These are phyloP conservation scores for Williopsis jadinii DNA, from an alignment of 1,139 yeast genomes.

Conservation along the genomic window DNA sequence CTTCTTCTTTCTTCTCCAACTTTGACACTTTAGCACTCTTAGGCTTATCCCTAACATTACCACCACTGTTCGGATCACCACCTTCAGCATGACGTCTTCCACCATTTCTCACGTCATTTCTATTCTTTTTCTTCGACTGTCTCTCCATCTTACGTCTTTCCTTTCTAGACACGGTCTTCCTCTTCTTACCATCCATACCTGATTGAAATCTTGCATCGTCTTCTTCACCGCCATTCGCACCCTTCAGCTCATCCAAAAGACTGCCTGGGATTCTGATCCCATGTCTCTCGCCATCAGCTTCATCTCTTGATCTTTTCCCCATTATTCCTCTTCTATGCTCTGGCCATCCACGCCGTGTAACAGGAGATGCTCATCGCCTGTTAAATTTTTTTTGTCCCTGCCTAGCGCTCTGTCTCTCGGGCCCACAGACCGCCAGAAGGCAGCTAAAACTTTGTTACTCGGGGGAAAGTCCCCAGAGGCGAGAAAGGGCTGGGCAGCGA, in stretches of 20 bases:
- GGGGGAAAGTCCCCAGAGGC: no score
- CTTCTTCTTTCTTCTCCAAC: slow-evolving; percentile 22
- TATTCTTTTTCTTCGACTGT: slow-evolving; percentile 40
- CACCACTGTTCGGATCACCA: slow-evolving; percentile 18
- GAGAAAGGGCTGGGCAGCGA: no score
- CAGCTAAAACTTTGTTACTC: no score
- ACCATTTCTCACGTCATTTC: background rate
- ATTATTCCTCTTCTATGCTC: background rate
- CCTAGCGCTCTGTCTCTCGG: no score
- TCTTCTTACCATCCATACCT: slow-evolving; percentile 22
- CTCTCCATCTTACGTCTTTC: slow-evolving; percentile 54
- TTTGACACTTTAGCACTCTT: slow-evolving; percentile 31
- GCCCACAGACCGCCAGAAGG: no score
- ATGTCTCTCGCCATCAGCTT: slow-evolving; percentile 25
- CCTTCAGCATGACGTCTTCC: background rate
- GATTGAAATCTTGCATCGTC: slow-evolving; percentile 30
- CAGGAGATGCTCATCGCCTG: no score
- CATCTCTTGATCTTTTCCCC: slow-evolving; percentile 2
- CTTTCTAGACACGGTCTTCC: slow-evolving; percentile 39
- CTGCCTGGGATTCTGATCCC: slow-evolving; percentile 62
- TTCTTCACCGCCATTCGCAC: slow-evolving; percentile 31
- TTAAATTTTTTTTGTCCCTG: no score
- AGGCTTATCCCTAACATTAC: slow-evolving; percentile 28
- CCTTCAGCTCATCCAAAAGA: slow-evolving; percentile 56
- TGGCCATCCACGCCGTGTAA: no score